Percentiles rank a stretch among this genome's conserved stretches.
These are phyloP conservation scores for Plasmodium chabaudi DNA, from an alignment of 169 alveolate genomes.

Conservation along the genomic window DNA sequence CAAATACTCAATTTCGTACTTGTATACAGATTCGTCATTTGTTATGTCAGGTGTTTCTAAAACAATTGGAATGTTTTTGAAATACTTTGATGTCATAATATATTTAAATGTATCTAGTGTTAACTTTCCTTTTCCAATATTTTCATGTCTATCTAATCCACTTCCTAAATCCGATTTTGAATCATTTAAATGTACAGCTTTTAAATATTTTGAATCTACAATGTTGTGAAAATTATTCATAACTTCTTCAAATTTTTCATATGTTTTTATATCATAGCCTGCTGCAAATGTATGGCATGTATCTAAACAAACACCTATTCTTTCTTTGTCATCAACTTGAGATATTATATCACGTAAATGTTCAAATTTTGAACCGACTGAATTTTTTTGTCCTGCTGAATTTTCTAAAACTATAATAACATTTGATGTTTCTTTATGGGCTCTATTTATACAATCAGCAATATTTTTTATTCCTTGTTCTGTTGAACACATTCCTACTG, in stretches of 20 bases:
- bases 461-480: conserved; percentile 86
- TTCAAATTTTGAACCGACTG: conserved; percentile 90
- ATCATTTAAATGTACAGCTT: conserved; percentile 92
- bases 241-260: conserved; percentile 85
- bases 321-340: conserved; percentile 85
- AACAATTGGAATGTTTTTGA: conserved; percentile 90
- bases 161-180: conserved; percentile 90
- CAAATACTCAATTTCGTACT: conserved; percentile 86
- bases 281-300: conserved; percentile 94
- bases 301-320: conserved; percentile 93
- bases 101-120: conserved; percentile 90
- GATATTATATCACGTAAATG: conserved; percentile 88
- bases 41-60: conserved; percentile 91
- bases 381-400: conserved; percentile 92
- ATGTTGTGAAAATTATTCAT: conserved; percentile 86
- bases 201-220: conserved; percentile 88
- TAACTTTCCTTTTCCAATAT: conserved; percentile 91
- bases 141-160: conserved; percentile 93
- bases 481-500: conserved; percentile 86
- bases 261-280: conserved; percentile 90
- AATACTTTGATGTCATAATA: conserved; percentile 86
- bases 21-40: conserved; percentile 87
- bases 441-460: conserved; percentile 88
- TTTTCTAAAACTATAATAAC: conserved; percentile 91
- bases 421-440: conserved; percentile 83